Conservation (phyloP, 1,284 basidiomycete species). For the Sphaerobolus stellatus region DNA sequence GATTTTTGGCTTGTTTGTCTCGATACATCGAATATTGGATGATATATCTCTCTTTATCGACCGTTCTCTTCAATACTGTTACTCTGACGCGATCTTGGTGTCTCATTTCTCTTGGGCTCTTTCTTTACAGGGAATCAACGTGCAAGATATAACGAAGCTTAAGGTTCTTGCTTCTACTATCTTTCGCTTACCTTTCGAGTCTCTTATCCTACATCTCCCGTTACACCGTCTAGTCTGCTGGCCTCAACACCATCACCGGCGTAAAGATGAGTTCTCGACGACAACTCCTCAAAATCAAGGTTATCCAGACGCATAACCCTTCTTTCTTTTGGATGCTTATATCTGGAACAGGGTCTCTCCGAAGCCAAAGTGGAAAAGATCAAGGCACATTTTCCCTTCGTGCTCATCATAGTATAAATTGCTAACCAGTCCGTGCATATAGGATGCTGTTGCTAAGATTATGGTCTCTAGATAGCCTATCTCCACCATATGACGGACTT, state of each 20-base stretch:
- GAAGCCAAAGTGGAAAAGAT: slow-evolving; percentile 95
- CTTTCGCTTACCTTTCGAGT: slow-evolving; percentile 3
- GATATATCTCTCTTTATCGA: slow-evolving; percentile 9
- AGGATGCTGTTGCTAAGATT: slow-evolving; percentile 88
- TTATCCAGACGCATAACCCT: slow-evolving; percentile 26
- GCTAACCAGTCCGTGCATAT: slow-evolving; percentile 5
- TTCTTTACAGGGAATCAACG: slow-evolving; percentile 79
- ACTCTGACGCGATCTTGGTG: too few relatives aligned
- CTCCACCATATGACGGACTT: neutral
- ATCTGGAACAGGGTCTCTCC: slow-evolving; percentile 64
- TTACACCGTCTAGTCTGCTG: slow-evolving; percentile 56
- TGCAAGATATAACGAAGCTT: slow-evolving; percentile 90
- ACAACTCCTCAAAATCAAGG: slow-evolving; percentile 90
- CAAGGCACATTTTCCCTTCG: too few relatives aligned
- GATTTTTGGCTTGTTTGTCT: too few relatives aligned
- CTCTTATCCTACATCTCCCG: neutral
- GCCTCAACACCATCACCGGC: slow-evolving; percentile 77
- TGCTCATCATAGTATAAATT: slow-evolving; percentile 8
- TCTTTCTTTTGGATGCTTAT: slow-evolving; percentile 17
- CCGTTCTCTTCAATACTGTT: slow-evolving; percentile 13
- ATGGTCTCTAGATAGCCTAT: slow-evolving; percentile 55
- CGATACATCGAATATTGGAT: too few relatives aligned
- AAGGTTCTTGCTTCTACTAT: slow-evolving; percentile 53
- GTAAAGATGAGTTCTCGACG: slow-evolving; percentile 85
- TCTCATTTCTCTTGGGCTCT: slow-evolving; percentile 9